A percentile compares a stretch with the other conserved stretches of the same genome.
phyloP scores from a whole-genome alignment of 1,284 basidiomycete genomes.

The Rhodotorula sp. region DNA sequence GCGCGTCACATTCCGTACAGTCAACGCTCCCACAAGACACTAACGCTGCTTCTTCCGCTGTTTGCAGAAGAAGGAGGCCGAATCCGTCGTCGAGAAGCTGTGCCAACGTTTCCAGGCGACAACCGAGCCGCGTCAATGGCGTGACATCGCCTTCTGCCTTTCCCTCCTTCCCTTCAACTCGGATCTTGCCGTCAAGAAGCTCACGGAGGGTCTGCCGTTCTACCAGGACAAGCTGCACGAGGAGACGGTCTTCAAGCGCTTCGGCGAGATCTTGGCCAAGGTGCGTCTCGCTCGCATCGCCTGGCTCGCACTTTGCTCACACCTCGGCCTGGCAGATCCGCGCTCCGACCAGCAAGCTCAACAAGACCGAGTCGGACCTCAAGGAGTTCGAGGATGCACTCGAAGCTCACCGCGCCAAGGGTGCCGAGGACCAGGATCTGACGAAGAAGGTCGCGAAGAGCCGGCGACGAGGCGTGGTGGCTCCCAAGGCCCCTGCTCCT shows the following conservation, averaged over 20 bases:
- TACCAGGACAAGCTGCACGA: constrained; percentile 97
- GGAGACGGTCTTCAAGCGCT: constrained; percentile 73
- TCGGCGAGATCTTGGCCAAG: constrained; percentile 83
- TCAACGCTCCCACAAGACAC: too few relatives aligned
- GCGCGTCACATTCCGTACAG: constrained; percentile 48
- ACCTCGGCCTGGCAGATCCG: constrained; percentile 49
- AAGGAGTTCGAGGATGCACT: constrained; percentile 80
- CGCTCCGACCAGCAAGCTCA: constrained; percentile 66
- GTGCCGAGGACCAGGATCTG: constrained; percentile 83
- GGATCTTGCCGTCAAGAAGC: constrained; percentile 90
- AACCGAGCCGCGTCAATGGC: constrained; percentile 89
- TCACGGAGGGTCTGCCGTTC: constrained; percentile 62
- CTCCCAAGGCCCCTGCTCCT: neutral
- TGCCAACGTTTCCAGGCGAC: constrained; percentile 89
- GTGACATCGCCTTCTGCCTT: constrained; percentile 94
- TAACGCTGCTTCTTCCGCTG: neutral
- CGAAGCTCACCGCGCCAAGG: constrained; percentile 75
- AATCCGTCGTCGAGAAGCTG: constrained; percentile 89
- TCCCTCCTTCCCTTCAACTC: constrained; percentile 95
- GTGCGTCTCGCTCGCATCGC: constrained; percentile 46
- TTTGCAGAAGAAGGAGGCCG: constrained; percentile 84
- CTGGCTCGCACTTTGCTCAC: neutral
- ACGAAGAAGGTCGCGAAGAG: constrained; percentile 71
- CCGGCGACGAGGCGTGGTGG: constrained; percentile 18
- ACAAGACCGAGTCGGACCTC: constrained; percentile 77